phyloP scores from a whole-genome alignment of 768 basidiomycete species.

The Rhodotorula sphaerocarpa region DNA sequence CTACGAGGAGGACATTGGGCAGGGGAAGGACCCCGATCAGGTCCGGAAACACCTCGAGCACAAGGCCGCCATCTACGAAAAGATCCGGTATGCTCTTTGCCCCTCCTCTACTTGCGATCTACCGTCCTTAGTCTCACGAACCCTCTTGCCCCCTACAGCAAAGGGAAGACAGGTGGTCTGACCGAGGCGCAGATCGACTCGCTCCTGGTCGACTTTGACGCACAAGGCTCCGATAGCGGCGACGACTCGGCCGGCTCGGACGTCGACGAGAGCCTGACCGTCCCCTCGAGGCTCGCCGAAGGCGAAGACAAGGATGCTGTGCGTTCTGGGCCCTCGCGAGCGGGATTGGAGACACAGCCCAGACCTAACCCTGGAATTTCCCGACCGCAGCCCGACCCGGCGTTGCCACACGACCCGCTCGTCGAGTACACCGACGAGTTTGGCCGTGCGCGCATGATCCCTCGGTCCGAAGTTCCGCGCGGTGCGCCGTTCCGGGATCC shows the following conservation, averaged over 20 bases:
- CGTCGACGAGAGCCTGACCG: slow-evolving; percentile 28
- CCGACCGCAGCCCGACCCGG: slow-evolving; percentile 6
- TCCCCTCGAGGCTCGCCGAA: slow-evolving; percentile 6
- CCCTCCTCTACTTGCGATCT: neutral
- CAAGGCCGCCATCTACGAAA: slow-evolving; percentile 38
- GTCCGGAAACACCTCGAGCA: slow-evolving; percentile 28
- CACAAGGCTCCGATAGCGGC: neutral
- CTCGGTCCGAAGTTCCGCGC: slow-evolving; percentile 29
- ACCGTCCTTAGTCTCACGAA: neutral
- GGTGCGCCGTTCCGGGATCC: slow-evolving; percentile 20
- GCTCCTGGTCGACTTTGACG: slow-evolving; percentile 39
- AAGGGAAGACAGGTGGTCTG: slow-evolving; percentile 34
- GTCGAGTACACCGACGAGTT: slow-evolving; percentile 38
- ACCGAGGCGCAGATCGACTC: slow-evolving; percentile 34
- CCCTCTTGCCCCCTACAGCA: too few relatives aligned
- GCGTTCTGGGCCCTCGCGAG: neutral
- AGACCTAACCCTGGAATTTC: too few relatives aligned
- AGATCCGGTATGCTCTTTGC: slow-evolving; percentile 21
- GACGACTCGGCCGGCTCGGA: slow-evolving; percentile 4
- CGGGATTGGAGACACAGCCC: too few relatives aligned
- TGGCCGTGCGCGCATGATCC: slow-evolving; percentile 36
- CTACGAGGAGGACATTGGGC: slow-evolving; percentile 21
- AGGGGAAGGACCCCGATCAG: slow-evolving; percentile 4
- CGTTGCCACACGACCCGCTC: slow-evolving; percentile 21
- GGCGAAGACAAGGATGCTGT: slow-evolving; percentile 20